Conservation (phyloP, 2,329 filamentous ascomycete species). For the Ophiocordyceps camponoti-rufipedis region DNA sequence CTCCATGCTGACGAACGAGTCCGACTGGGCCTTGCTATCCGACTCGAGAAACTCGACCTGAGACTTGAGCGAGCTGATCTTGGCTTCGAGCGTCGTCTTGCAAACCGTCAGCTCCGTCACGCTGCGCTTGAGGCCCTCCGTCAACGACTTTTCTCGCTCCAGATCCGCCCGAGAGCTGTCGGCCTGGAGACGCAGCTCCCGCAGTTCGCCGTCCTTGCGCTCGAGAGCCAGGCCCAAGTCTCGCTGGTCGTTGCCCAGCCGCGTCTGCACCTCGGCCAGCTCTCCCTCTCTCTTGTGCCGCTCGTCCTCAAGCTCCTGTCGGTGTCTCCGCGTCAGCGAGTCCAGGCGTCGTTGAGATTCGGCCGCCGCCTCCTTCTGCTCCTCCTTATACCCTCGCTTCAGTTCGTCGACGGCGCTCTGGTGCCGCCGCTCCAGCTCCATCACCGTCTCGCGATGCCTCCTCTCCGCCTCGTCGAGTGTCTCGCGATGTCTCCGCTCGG, state of each 20-base stretch:
- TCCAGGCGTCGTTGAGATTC: constrained; percentile 52
- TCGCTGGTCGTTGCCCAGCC: constrained; percentile 30
- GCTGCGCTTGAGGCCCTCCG: constrained; percentile 30
- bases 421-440: constrained; percentile 18
- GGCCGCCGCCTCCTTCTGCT: constrained; percentile 27
- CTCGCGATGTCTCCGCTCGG: constrained; percentile 20
- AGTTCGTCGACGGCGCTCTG: constrained; percentile 15
- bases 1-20: constrained; percentile 70
- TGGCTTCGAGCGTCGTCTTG: constrained; percentile 51
- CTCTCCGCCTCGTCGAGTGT: constrained; percentile 22
- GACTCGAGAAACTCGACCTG: constrained; percentile 83
- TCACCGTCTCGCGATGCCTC: constrained; percentile 15
- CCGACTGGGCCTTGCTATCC: constrained; percentile 73
- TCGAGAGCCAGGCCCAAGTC: constrained; percentile 28
- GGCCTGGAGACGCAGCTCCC: constrained; percentile 23
- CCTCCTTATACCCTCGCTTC: constrained; percentile 24
- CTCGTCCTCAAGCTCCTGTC: constrained; percentile 49
- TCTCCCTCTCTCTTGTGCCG: constrained; percentile 38
- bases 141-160: constrained; percentile 45
- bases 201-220: constrained; percentile 35
- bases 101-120: constrained; percentile 41
- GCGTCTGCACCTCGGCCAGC: constrained; percentile 42
- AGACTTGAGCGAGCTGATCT: constrained; percentile 57
- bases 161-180: constrained; percentile 30
- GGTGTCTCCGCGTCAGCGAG: constrained; percentile 41